phyloP scores from a whole-genome alignment of 1,139 yeast genomes.

The Candida gigantensis region DNA sequence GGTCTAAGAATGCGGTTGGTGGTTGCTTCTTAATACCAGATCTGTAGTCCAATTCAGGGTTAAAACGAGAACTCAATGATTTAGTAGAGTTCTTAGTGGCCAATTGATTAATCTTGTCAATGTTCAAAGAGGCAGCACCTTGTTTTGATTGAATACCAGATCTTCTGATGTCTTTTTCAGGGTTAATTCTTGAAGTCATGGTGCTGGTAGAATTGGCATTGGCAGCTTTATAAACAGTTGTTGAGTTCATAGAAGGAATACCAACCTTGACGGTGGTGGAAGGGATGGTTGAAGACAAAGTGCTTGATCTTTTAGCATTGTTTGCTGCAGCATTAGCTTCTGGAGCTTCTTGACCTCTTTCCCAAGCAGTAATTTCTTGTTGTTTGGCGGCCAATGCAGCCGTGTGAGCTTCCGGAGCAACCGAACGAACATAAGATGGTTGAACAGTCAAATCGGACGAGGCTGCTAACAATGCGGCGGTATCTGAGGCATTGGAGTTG shows the following conservation, averaged over 20 bases:
- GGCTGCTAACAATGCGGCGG: constrained; percentile 76
- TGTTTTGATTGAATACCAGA: constrained; percentile 45
- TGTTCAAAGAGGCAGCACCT: constrained; percentile 31
- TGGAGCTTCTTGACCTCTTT: constrained; percentile 46
- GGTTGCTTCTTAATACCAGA: constrained; percentile 34
- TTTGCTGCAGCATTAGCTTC: constrained; percentile 40
- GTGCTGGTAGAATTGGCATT: constrained; percentile 43
- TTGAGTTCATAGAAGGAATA: constrained; percentile 36
- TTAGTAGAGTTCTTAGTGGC: constrained; percentile 47
- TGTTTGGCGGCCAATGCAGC: constrained; percentile 63
- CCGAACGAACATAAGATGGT: constrained; percentile 60
- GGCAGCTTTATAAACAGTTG: constrained; percentile 44
- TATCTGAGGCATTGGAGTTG: constrained; percentile 64
- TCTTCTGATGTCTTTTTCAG: constrained; percentile 41
- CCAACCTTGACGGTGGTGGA: constrained; percentile 31
- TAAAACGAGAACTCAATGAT: constrained; percentile 44
- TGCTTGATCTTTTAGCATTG: constrained; percentile 19
- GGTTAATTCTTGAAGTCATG: constrained; percentile 51
- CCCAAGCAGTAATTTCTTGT: constrained; percentile 43
- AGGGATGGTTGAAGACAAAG: constrained; percentile 13
- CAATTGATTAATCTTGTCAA: constrained; percentile 41
- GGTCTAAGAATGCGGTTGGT: constrained; percentile 30
- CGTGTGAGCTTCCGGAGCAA: constrained; percentile 65
- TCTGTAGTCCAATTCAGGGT: constrained; percentile 47
- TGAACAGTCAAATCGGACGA: constrained; percentile 62